phyloP scores from a whole-genome alignment of 345 rosid genomes.

The Hibiscus mutabilis region DNA sequence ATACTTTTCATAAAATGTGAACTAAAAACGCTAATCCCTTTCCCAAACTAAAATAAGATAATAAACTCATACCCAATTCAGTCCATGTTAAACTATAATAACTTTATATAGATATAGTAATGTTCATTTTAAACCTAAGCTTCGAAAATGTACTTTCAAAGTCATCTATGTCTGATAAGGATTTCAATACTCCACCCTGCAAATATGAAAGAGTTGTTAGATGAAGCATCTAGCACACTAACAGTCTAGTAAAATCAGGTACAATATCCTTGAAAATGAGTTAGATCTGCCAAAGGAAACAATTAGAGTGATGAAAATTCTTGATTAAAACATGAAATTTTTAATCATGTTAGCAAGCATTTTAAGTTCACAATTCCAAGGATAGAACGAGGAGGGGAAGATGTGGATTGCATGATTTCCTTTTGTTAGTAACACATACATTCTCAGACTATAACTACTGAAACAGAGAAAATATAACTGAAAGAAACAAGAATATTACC shows the following conservation, averaged over 20 bases:
- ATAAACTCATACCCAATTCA: too few species aligned
- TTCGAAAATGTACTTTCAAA: conserved; percentile 72
- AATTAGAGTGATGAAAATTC: background rate
- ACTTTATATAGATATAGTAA: too few species aligned
- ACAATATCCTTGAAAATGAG: background rate
- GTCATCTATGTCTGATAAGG: conserved; percentile 69
- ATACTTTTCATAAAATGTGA: too few species aligned
- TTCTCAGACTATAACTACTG: background rate
- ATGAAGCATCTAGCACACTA: background rate
- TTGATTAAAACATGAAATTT: background rate
- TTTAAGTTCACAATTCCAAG: background rate
- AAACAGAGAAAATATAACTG: too few species aligned
- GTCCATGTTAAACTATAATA: too few species aligned
- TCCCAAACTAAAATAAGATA: too few species aligned
- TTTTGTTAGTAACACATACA: background rate
- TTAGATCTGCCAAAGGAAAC: background rate
- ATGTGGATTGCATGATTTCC: background rate
- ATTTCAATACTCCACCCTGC: conserved; percentile 57
- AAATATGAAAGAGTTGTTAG: conserved; percentile 20
- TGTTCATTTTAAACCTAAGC: conserved; percentile 34
- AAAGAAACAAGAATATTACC: conserved; percentile 22
- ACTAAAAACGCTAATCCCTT: too few species aligned
- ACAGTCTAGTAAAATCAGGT: background rate
- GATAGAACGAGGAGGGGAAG: background rate
- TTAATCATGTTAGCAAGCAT: background rate